phyloP scores from a whole-genome alignment of 2,329 filamentous ascomycete species.

The Alternaria hordeiaustralica region DNA sequence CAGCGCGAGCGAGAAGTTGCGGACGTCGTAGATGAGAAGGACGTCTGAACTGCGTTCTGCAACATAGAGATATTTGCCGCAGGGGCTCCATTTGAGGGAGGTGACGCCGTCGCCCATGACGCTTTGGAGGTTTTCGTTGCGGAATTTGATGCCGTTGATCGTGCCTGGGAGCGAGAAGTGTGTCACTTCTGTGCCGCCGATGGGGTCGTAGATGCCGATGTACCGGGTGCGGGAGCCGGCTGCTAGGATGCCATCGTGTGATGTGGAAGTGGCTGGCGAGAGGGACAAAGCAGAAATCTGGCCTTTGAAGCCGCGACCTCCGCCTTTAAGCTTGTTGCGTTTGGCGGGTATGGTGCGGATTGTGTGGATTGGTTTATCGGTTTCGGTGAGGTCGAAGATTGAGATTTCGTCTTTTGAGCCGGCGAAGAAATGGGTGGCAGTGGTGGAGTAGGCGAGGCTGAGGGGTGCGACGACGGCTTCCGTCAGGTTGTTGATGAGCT shows the following conservation, averaged over 20 bases:
- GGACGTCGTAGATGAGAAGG: conserved; percentile 65
- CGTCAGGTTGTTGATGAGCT: conserved; percentile 60
- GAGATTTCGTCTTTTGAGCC: conserved; percentile 62
- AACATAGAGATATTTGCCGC: conserved; percentile 64
- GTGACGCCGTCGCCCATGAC: conserved; percentile 60
- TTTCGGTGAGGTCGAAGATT: conserved; percentile 61
- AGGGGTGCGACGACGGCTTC: conserved; percentile 64
- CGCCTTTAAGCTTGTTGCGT: conserved; percentile 52
- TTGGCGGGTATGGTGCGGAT: conserved; percentile 56
- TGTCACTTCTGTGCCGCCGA: conserved; percentile 57
- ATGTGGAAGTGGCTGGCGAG: conserved; percentile 26
- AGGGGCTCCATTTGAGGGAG: conserved; percentile 63
- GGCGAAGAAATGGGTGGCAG: conserved; percentile 62
- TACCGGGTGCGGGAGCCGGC: conserved; percentile 64
- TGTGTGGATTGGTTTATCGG: conserved; percentile 53
- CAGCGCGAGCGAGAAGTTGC: conserved; percentile 59
- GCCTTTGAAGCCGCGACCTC: conserved; percentile 61
- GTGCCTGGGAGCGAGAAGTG: conserved; percentile 55
- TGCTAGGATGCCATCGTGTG: conserved; percentile 57
- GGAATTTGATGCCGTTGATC: conserved; percentile 10
- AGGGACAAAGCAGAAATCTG: conserved; percentile 61
- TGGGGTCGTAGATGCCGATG: conserved; percentile 63
- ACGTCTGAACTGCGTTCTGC: conserved; percentile 64
- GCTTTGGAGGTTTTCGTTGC: conserved; percentile 1
- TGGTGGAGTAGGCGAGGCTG: conserved; percentile 60